Evolutionary conservation across 2,329 filamentous ascomycete genomes (phyloP).

Genomic region (Ceratocystis huliohia): DNA sequence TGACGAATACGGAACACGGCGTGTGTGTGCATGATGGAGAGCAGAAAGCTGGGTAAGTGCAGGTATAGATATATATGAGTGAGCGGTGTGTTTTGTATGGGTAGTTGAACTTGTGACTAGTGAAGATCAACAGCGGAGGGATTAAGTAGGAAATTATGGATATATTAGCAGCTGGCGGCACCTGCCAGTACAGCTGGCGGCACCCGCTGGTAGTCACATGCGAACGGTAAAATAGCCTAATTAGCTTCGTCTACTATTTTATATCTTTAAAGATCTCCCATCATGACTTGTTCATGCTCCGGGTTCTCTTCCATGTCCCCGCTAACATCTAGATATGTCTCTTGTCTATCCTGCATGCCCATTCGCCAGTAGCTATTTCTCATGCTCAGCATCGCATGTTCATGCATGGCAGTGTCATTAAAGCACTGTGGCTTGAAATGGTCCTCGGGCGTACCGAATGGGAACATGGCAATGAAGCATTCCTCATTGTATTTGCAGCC

Average conservation of each 20-base stretch:
- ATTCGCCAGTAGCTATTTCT: conserved; percentile 17
- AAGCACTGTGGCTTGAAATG: conserved; percentile 28
- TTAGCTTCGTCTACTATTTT: background rate
- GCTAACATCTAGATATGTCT: too few relatives aligned
- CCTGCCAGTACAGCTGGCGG: background rate
- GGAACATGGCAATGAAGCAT: conserved; percentile 54
- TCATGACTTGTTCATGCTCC: conserved; percentile 3
- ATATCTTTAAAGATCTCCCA: background rate
- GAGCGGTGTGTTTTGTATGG: background rate
- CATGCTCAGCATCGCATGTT: background rate
- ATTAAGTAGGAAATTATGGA: background rate
- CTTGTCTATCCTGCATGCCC: background rate
- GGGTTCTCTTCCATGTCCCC: background rate
- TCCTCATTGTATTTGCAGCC: conserved; percentile 42
- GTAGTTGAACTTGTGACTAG: background rate
- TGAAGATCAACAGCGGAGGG: background rate
- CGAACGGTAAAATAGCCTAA: background rate
- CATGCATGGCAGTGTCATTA: conserved; percentile 6
- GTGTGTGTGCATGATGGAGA: background rate
- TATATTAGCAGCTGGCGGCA: background rate
- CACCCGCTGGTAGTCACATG: background rate
- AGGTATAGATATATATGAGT: background rate
- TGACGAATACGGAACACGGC: conserved; percentile 11
- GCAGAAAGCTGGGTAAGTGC: background rate
- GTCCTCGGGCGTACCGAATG: conserved; percentile 42